phyloP scores from a whole-genome alignment of 2,329 filamentous ascomycete species.

The Aspergillus unguis region DNA sequence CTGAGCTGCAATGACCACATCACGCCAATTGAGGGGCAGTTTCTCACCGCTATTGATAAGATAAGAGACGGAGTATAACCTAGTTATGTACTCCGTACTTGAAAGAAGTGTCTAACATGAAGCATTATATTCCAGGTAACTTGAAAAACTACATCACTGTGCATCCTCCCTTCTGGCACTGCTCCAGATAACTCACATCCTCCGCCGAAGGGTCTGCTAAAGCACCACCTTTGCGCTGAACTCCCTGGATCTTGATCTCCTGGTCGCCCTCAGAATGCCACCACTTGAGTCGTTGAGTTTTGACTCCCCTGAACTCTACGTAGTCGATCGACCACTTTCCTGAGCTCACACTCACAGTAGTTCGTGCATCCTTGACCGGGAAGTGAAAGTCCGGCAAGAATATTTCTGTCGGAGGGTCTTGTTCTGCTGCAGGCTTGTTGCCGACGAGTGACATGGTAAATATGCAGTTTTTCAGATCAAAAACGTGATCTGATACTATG shows the following conservation, averaged over 20 bases:
- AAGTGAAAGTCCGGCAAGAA: conserved; percentile 93
- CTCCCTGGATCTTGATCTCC: conserved; percentile 69
- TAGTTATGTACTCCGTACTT: not conserved
- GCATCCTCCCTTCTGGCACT: conserved; percentile 49
- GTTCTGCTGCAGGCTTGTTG: conserved; percentile 52
- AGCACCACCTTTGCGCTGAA: conserved; percentile 56
- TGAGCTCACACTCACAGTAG: conserved; percentile 70
- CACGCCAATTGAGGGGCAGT: conserved; percentile 19
- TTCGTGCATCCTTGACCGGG: conserved; percentile 60
- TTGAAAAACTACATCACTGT: conserved; percentile 45
- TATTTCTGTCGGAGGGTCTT: conserved; percentile 71
- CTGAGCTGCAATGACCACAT: conserved; percentile 25
- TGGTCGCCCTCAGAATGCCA: conserved; percentile 90
- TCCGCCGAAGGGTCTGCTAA: conserved; percentile 55
- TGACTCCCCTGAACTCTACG: conserved; percentile 66
- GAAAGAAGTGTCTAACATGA: too few species aligned
- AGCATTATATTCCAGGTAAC: not conserved
- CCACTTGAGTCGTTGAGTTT: conserved; percentile 78
- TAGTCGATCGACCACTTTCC: conserved; percentile 86
- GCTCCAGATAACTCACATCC: conserved; percentile 74
- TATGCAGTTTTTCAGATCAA: conserved; percentile 74
- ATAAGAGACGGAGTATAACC: not conserved
- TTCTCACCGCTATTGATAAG: conserved; percentile 13
- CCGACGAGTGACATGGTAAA: conserved; percentile 72
- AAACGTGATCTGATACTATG: conserved; percentile 66